Evolutionary conservation across 2,329 filamentous ascomycete genomes (phyloP).

Genomic region (Teratosphaeriaceae sp.): DNA sequence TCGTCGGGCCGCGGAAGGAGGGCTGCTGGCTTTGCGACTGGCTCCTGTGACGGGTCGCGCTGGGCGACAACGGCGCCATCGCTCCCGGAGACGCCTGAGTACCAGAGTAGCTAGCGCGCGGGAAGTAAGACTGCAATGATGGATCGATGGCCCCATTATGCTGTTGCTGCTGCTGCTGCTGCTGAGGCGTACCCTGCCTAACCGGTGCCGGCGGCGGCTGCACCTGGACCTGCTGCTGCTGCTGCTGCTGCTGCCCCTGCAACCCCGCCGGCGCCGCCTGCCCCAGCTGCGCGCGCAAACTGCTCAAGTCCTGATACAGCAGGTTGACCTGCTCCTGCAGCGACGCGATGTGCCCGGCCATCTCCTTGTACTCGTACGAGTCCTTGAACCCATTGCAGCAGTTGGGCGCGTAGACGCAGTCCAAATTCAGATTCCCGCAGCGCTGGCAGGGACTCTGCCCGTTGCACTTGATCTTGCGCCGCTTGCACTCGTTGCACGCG

Average conservation of each 20-base stretch:
- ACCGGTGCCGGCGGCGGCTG: slow-evolving; percentile 4
- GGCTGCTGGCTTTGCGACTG: slow-evolving; percentile 41
- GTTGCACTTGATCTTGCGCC: slow-evolving; percentile 63
- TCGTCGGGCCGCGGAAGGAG: slow-evolving; percentile 77
- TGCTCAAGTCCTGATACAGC: slow-evolving; percentile 65
- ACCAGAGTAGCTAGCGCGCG: slow-evolving; percentile 9
- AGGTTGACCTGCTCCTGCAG: slow-evolving; percentile 80
- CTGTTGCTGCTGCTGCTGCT: slow-evolving; percentile 8
- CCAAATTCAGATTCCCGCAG: slow-evolving; percentile 57
- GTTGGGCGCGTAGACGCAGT: slow-evolving; percentile 60
- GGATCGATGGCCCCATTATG: slow-evolving; percentile 29
- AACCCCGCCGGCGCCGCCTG: slow-evolving; percentile 19
- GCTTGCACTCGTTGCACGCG: slow-evolving; percentile 46
- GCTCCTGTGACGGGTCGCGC: slow-evolving; percentile 28
- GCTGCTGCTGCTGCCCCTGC: slow-evolving; percentile 11
- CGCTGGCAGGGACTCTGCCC: slow-evolving; percentile 58
- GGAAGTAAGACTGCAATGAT: slow-evolving; percentile 21
- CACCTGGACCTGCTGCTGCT: slow-evolving; percentile 8
- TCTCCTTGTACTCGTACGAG: slow-evolving; percentile 81
- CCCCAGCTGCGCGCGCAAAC: slow-evolving; percentile 51
- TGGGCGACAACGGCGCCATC: slow-evolving; percentile 24
- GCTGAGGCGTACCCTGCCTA: neutral
- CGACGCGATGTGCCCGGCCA: slow-evolving; percentile 65
- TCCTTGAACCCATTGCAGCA: slow-evolving; percentile 83
- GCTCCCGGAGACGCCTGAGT: slow-evolving; percentile 17